phyloP scores from a whole-genome alignment of 768 basidiomycete species.

The Kwoniella europaea region DNA sequence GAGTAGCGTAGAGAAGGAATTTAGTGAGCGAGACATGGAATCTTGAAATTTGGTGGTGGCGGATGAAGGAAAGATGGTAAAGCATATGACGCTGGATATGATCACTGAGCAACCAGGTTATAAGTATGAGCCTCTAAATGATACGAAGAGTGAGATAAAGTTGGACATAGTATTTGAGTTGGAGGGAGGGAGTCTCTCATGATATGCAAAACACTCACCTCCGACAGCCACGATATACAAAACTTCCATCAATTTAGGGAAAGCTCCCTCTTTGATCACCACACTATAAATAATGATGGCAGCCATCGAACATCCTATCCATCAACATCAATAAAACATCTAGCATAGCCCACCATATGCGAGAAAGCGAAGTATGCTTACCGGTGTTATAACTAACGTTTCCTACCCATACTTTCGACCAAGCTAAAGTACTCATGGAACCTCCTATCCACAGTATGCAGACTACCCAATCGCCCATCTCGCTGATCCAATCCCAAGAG shows the following conservation, averaged over 20 bases:
- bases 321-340: neutral
- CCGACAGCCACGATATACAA: slow-evolving; percentile 79
- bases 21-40: slow-evolving; percentile 77
- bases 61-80: slow-evolving; percentile 78
- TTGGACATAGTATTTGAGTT: neutral
- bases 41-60: slow-evolving; percentile 79
- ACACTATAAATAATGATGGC: slow-evolving; percentile 75
- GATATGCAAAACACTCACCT: slow-evolving; percentile 25
- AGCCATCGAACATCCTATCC: slow-evolving; percentile 59
- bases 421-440: slow-evolving; percentile 79
- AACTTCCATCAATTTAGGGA: slow-evolving; percentile 73
- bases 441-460: slow-evolving; percentile 78
- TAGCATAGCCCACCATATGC: neutral
- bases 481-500: slow-evolving; percentile 49
- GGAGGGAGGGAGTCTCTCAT: neutral
- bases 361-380: slow-evolving; percentile 37
- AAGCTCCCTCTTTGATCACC: slow-evolving; percentile 88
- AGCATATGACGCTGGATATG: slow-evolving; percentile 84
- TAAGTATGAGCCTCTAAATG: too few relatives aligned
- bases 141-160: too few relatives aligned
- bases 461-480: slow-evolving; percentile 72
- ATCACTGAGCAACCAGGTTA: slow-evolving; percentile 54
- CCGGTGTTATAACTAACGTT: slow-evolving; percentile 91
- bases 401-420: slow-evolving; percentile 88
- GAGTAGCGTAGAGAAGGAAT: slow-evolving; percentile 86